Evolutionary conservation across 163 green algal species (phyloP).

Genomic region (Botryococcus braunii): DNA sequence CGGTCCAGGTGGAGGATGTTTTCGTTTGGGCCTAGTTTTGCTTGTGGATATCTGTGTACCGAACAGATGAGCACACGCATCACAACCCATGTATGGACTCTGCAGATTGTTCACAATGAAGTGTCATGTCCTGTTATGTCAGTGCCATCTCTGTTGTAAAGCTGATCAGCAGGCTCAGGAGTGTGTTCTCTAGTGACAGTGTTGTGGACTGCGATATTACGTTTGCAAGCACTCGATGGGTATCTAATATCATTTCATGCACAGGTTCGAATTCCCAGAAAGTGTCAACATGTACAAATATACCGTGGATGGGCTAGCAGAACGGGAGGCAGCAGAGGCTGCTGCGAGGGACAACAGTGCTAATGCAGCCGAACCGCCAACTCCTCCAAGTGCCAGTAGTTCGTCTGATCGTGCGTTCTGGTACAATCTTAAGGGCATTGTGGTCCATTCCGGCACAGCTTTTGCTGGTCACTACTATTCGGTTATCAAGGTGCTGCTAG

Average conservation of each 20-base stretch:
- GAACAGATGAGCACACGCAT: no score
- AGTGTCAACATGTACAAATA: constrained; percentile 75
- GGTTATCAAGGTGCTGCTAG: constrained; percentile 50
- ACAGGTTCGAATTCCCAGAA: constrained; percentile 78
- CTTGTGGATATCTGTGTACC: no score
- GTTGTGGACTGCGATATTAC: no score
- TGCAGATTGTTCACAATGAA: no score
- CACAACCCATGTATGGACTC: no score
- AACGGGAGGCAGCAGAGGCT: constrained; percentile 32
- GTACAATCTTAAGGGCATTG: constrained; percentile 68
- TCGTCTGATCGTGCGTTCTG: constrained; percentile 1
- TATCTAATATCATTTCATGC: constrained; percentile 3
- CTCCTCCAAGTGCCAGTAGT: background rate
- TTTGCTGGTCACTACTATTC: constrained; percentile 82
- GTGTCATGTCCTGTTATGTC: no score
- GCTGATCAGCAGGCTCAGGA: no score
- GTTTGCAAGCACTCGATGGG: no score
- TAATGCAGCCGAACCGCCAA: background rate
- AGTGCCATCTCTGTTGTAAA: no score
- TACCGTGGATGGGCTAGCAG: constrained; percentile 61
- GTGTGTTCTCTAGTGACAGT: no score
- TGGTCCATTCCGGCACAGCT: constrained; percentile 71
- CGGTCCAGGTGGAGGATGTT: no score
- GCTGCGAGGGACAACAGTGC: background rate
- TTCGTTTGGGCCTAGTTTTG: no score